These are phyloP conservation scores for Kwoniella bestiolae DNA, from an alignment of 768 basidiomycete species.

Conservation along the genomic window DNA sequence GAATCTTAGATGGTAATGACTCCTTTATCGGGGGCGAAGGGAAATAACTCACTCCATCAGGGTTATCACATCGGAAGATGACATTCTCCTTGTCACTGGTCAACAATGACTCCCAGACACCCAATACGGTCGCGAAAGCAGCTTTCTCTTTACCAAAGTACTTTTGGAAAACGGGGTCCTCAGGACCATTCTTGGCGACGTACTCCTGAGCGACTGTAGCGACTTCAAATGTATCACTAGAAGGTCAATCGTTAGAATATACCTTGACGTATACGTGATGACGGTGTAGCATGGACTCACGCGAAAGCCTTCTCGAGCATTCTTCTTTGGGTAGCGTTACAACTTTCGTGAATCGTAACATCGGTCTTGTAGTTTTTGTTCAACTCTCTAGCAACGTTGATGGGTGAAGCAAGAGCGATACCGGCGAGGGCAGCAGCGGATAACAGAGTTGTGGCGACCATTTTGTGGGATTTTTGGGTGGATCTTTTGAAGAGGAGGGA, in stretches of 20 bases:
- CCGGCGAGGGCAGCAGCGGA: conserved; percentile 32
- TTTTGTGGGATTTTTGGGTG: conserved; percentile 18
- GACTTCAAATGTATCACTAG: conserved; percentile 46
- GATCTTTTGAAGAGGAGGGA: conserved; percentile 7
- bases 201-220: conserved; percentile 40
- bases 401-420: conserved; percentile 27
- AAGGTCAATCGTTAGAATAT: background rate
- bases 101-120: conserved; percentile 46
- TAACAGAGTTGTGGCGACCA: conserved; percentile 27
- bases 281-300: conserved; percentile 17
- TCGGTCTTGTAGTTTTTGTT: conserved; percentile 28
- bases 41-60: conserved; percentile 42
- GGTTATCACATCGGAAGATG: conserved; percentile 53
- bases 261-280: background rate
- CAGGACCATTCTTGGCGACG: conserved; percentile 44
- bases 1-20: too few relatives aligned
- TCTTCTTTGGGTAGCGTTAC: conserved; percentile 47
- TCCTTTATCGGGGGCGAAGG: background rate
- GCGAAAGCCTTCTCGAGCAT: conserved; percentile 43
- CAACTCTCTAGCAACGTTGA: conserved; percentile 36
- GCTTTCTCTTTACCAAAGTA: conserved; percentile 49
- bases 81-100: conserved; percentile 52
- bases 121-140: conserved; percentile 37
- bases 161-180: conserved; percentile 48
- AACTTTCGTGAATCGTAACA: conserved; percentile 44